These are phyloP conservation scores for Theobroma cacao DNA, from an alignment of 345 rosid species.

Conservation along the genomic window DNA sequence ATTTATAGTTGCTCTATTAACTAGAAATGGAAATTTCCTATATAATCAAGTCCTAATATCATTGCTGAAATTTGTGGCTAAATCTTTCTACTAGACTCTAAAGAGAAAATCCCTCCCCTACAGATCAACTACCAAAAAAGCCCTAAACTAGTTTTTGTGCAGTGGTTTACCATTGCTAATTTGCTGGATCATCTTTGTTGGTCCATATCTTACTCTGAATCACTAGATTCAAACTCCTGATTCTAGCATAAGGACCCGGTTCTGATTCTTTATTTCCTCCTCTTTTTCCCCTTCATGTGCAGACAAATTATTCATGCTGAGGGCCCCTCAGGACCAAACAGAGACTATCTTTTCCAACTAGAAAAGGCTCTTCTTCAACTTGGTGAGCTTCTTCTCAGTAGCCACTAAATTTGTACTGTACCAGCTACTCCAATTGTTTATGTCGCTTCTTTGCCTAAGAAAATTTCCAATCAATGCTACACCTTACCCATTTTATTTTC, in stretches of 20 bases:
- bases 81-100: neutral
- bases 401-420: neutral
- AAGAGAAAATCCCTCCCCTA: neutral
- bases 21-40: neutral
- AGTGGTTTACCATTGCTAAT: neutral
- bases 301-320: constrained; percentile 70
- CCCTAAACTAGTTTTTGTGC: neutral
- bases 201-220: neutral
- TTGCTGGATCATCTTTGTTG: neutral
- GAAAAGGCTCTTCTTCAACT: constrained; percentile 64
- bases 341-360: constrained; percentile 79
- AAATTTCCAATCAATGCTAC: too few relatives aligned
- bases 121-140: neutral
- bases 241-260: neutral
- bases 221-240: neutral
- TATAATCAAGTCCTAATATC: neutral
- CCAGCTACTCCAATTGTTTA: neutral
- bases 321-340: constrained; percentile 97
- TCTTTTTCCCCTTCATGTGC: neutral
- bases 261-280: neutral
- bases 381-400: constrained; percentile 30
- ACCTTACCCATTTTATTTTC: neutral
- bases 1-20: neutral
- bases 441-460: neutral
- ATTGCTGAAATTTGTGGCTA: neutral